Percentiles rank a stretch among this genome's conserved stretches.
Evolutionary conservation across 2,329 filamentous ascomycete genomes (phyloP).

Genomic region (Fusarium cicatricum): DNA sequence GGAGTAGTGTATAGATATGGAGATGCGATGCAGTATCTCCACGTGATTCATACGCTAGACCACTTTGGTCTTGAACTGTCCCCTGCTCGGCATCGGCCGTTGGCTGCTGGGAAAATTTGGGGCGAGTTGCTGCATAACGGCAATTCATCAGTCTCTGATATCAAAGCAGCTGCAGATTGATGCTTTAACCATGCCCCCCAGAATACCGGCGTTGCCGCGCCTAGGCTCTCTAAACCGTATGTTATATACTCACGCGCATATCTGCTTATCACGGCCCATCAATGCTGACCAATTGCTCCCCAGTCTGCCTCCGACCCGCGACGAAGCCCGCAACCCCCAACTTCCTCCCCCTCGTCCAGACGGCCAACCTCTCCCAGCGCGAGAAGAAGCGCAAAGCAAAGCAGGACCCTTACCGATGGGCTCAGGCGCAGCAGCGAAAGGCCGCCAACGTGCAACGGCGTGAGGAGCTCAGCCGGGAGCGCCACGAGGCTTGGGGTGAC

Average conservation of each 20-base stretch:
- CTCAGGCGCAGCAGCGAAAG: conserved; percentile 84
- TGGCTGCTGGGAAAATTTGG: conserved; percentile 48
- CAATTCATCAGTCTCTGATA: conserved; percentile 35
- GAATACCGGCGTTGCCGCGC: conserved; percentile 68
- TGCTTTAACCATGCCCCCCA: conserved; percentile 68
- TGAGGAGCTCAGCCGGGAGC: conserved; percentile 70
- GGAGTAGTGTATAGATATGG: conserved; percentile 26
- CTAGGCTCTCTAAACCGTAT: conserved; percentile 68
- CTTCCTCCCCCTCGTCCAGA: conserved; percentile 68
- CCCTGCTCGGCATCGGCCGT: conserved; percentile 17
- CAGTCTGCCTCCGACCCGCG: conserved; percentile 69
- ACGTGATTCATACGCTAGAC: conserved; percentile 46
- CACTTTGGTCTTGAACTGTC: background rate
- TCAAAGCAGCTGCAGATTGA: conserved; percentile 36
- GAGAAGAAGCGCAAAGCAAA: conserved; percentile 72
- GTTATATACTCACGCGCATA: conserved; percentile 33
- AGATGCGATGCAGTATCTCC: conserved; percentile 11
- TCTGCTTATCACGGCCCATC: too few species aligned
- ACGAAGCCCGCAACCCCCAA: conserved; percentile 55
- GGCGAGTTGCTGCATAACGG: conserved; percentile 30
- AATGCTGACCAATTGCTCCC: conserved; percentile 37
- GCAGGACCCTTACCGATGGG: conserved; percentile 82
- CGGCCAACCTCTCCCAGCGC: conserved; percentile 68
- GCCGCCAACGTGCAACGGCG: conserved; percentile 82
- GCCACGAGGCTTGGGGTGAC: conserved; percentile 73